Evolutionary conservation across 108 stramenopile species (phyloP).

Genomic region (Seminavis robusta): DNA sequence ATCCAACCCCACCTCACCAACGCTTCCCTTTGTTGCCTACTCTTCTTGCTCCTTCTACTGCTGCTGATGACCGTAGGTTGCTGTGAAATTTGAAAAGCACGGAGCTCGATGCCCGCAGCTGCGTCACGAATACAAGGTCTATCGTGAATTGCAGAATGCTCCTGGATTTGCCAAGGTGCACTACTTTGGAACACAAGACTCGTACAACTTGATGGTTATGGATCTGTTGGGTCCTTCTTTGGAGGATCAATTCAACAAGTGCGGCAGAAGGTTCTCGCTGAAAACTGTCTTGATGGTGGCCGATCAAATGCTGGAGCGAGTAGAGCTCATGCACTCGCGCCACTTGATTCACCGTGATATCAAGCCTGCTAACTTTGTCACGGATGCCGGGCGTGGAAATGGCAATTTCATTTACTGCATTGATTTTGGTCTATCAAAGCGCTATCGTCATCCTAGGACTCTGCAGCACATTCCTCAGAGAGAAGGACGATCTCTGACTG

Average conservation of each 20-base stretch:
- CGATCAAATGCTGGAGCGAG: constrained; percentile 97
- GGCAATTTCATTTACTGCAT: constrained; percentile 96
- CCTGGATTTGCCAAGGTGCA: constrained; percentile 95
- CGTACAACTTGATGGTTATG: constrained; percentile 99
- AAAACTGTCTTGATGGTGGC: constrained; percentile 97
- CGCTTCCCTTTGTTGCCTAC: no score
- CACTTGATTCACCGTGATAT: constrained; percentile 97
- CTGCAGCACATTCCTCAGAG: constrained; percentile 98
- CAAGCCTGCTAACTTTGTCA: constrained; percentile 98
- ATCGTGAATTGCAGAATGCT: constrained; percentile 96
- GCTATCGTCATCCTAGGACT: constrained; percentile 96
- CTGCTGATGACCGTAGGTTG: constrained; percentile 52
- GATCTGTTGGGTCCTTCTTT: constrained; percentile 96
- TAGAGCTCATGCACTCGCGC: constrained; percentile 96
- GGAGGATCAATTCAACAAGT: constrained; percentile 99
- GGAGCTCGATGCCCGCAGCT: constrained; percentile 93
- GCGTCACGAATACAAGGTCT: constrained; percentile 99
- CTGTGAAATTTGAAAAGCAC: constrained; percentile 94
- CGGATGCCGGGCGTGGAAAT: constrained; percentile 70
- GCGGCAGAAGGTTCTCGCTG: constrained; percentile 92
- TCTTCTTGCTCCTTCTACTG: no score
- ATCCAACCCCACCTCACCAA: no score
- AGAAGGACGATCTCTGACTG: constrained; percentile 92
- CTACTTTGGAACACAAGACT: constrained; percentile 96
- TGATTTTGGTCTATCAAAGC: constrained; percentile 96